Base-by-base conservation (phyloP, 1,139 yeast species). In the Debaryomyces robertsiae region DNA sequence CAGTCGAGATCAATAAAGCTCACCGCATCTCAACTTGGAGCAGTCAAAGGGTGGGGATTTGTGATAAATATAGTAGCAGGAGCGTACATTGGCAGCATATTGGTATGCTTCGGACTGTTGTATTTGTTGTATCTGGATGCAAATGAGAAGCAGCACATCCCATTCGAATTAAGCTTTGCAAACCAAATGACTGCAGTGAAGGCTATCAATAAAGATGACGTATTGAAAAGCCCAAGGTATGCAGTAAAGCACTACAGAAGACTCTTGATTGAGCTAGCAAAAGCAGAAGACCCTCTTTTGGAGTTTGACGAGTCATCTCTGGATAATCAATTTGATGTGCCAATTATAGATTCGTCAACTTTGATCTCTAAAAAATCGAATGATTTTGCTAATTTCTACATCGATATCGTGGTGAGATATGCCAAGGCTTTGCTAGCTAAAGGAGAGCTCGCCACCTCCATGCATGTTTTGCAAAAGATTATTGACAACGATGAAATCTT, bases 181-280 rank as follows among this genome's bases (percentile, higher is more conserved):
- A 58, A 71, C 47, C 74, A 68, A 45, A 53, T 67, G 38, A 59
- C 63, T 9, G 65, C 74, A 1, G 77, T 71, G 14, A 69, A 67
- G 47, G 78, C 75, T 11, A 65, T 73, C 37, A 69, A 70, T 44
- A 73, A 73, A 46, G 77, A 73, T 48, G 78, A 73, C 44, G 75
- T 69, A 10, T 56, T 72, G 42, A 56, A 56, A 38, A 65, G 73
- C 43, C 77, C 78, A 3, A 55, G 73, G 30, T 61, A 66, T 47
- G 75, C 78, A 1, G 73, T 65, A 2, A 73, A 73, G 44, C 77
- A 73, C 50, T 73, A 73, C 46, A 55, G 75, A 38, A 52, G 73
- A 45, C 48, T 73, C 3, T 56, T 73, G 41, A 54, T 69, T 14
- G 68, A 69, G 36, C 46, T 71, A 42, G 73, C 73, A 6, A 60